A percentile compares a stretch with the other conserved stretches of the same genome.
Conservation (phyloP, 169 alveolate species). For the Cryptosporidium bovis region DNA sequence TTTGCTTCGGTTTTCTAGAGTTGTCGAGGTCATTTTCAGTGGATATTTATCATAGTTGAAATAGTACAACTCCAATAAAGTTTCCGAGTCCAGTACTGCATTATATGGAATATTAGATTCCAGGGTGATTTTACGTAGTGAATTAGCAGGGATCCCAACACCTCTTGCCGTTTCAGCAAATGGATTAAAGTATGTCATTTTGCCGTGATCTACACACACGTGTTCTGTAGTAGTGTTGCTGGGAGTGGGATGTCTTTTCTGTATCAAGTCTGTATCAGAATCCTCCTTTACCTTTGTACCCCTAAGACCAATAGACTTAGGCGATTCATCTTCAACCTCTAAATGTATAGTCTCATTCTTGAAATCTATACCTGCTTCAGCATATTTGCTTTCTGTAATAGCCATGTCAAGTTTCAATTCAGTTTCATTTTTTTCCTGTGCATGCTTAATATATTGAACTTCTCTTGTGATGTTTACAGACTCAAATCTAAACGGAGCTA, state of each 20-base stretch:
- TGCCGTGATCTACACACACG: background rate
- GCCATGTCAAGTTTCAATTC: background rate
- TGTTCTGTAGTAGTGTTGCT: background rate
- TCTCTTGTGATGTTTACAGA: background rate
- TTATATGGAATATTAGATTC: background rate
- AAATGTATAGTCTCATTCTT: background rate
- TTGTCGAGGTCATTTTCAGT: background rate
- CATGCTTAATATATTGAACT: background rate
- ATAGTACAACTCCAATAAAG: slow-evolving; percentile 38
- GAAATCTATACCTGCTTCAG: background rate
- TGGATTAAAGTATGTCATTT: slow-evolving; percentile 7
- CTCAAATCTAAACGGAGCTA: background rate
- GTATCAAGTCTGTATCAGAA: no score
- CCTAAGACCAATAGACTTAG: background rate
- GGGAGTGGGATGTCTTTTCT: background rate
- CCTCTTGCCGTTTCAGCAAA: slow-evolving; percentile 73
- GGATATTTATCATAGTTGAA: slow-evolving; percentile 30
- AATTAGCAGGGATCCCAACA: slow-evolving; percentile 70
- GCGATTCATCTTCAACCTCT: background rate
- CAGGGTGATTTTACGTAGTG: background rate
- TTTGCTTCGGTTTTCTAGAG: background rate
- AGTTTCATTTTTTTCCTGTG: slow-evolving; percentile 10
- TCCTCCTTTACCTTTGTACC: background rate
- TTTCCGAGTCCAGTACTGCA: slow-evolving; percentile 40
- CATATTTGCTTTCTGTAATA: background rate